Base-by-base conservation (phyloP, 2,329 filamentous ascomycete species). In the Alternaria consortialis region DNA sequence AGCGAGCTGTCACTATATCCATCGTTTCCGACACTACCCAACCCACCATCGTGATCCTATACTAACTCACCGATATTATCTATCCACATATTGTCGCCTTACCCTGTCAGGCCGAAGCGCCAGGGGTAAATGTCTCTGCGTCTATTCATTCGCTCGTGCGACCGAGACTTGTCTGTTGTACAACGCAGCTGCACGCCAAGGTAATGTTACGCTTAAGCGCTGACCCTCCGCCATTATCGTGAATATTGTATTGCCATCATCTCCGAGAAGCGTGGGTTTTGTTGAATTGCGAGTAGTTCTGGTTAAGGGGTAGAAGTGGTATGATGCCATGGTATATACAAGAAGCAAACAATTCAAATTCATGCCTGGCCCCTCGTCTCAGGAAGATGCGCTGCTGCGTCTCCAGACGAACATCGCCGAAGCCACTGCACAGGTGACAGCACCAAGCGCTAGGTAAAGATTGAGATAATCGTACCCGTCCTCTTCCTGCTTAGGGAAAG, bases 401-500 rank as follows among this genome's bases (percentile, higher is more conserved):
- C 84, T 85, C 87, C 87, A 90, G 40, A 89, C 86, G 72, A 87
- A 85, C 8, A 85, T 82, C 8, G 85, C 84, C 9, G 86, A 87
- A 6, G 84, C 86, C 12, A 83, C 84, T 12, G 85, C 87, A 67
- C 85, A 87, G 40, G 87, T 82, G 7, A 86, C 83, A 7, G 92
- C 94, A 1, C 91, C 92, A 4, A 96, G 81, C 2, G 92, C 93
- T 72, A 98, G 87, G 72, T 97, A 97, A 73, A 97, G 83, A 64
- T 91, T 90, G 64, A 93, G 93, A 70, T 92, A 87, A 78, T 97
- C 94, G 5, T 90, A 88, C 5, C 58, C 63, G 55, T 95, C 93
- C 71, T 97, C 94, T 65, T 97, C 93, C 55, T 87, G 91, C 79
- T 94, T 95, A 0, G 95, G 94, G 72, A 96, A 97, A 0, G 91